phyloP scores from a whole-genome alignment of 805 yeast species.

The Candida arabinofermentans region DNA sequence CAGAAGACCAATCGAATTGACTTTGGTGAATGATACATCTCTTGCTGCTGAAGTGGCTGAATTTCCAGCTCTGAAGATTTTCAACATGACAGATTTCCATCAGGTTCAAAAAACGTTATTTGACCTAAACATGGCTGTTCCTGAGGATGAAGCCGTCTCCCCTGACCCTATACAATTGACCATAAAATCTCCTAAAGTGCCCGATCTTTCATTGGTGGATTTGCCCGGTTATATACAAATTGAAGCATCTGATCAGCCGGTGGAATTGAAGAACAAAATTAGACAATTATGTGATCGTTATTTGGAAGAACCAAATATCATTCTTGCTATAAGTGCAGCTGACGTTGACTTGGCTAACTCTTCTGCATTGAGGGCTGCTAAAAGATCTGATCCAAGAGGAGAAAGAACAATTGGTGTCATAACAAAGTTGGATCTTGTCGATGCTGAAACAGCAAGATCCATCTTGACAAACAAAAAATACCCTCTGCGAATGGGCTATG shows the following conservation, averaged over 20 bases:
- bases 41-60: conserved; percentile 82
- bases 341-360: conserved; percentile 98
- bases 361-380: conserved; percentile 87
- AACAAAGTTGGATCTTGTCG: conserved; percentile 89
- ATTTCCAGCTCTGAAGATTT: conserved; percentile 84
- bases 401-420: conserved; percentile 95
- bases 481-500: conserved; percentile 94
- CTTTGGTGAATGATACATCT: conserved; percentile 82
- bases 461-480: conserved; percentile 75
- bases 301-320: conserved; percentile 87
- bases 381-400: conserved; percentile 87
- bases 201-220: conserved; percentile 92
- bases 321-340: conserved; percentile 93
- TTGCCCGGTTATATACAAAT: conserved; percentile 97
- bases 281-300: conserved; percentile 78
- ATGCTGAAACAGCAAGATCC: conserved; percentile 63
- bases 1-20: conserved; percentile 92
- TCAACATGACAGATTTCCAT: conserved; percentile 77
- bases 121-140: conserved; percentile 91
- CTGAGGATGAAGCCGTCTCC: conserved; percentile 79
- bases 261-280: conserved; percentile 73
- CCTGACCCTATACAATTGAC: conserved; percentile 92
- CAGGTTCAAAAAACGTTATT: conserved; percentile 84
- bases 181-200: conserved; percentile 83
- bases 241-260: conserved; percentile 95